Evolutionary conservation across 768 basidiomycete species (phyloP), one percentile per base, ranked within the genome.

Genomic region (Leccinum arenicola): DNA sequence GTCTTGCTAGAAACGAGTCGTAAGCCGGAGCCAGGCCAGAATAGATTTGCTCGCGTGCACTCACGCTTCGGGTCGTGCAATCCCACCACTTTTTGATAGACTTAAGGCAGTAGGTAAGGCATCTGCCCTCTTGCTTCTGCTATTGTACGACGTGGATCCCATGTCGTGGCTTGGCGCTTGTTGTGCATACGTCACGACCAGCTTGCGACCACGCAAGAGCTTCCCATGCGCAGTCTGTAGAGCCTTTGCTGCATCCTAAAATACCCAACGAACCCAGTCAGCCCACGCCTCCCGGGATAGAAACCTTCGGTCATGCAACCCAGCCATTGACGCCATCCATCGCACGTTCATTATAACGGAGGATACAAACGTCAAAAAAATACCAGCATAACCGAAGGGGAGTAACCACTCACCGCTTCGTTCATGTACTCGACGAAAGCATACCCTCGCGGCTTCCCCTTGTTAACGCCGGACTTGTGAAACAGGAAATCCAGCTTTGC

Each of bases 401-500:
- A 9, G 33, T 61, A 25, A 25, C 21, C 54, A 87, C 91, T 79
- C 75, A 98, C 96, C 75, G 86, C 84, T 75, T 86, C 80, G 48
- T 82, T 82, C 31, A 80, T 80, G 67, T 87, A 98, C 75, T 98
- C 93, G 35, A 99, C 75, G 65, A 98, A 99, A 0, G 95, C 95
- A 73, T 96, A 98, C 6, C 97, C 96, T 12, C 95, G 80, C 1
- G 97, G 95, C 71, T 92, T 97, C 17, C 97, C 97, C 70, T 88
- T 95, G 68, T 87, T 74, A 12, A 86, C 81, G 0, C 96, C 97
- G 0, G 89, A 78, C 75, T 96, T 98, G 80, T 99, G 95, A 69
- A 98, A 98, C 62, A 98, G 81, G 73, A 87, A 98, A 74, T 99
- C 97, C 54, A 98, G 82, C 64, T 94, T 93, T 21, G 93, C 83